Conservation (phyloP, 768 basidiomycete genomes). For the Hemileccinum rubropunctum region DNA sequence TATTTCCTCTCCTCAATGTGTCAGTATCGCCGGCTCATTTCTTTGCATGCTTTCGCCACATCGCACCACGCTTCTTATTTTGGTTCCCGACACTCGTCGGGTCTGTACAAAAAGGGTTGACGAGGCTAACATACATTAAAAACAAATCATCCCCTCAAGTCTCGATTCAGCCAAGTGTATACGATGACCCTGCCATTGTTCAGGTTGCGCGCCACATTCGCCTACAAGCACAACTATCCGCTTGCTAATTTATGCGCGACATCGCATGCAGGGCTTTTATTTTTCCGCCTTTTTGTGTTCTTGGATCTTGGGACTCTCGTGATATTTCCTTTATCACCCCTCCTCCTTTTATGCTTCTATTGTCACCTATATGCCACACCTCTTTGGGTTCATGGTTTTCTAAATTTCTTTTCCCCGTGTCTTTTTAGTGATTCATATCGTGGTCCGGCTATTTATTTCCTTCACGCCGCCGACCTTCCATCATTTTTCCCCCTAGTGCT, state of each 20-base stretch:
- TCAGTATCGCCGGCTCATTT: slow-evolving; percentile 40
- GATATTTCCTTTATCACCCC: slow-evolving; percentile 21
- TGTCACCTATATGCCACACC: slow-evolving; percentile 14
- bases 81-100: slow-evolving; percentile 30
- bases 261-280: slow-evolving; percentile 26
- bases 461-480: slow-evolving; percentile 8
- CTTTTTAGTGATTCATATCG: slow-evolving; percentile 26
- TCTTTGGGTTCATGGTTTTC: slow-evolving; percentile 21
- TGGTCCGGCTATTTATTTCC: slow-evolving; percentile 19
- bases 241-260: slow-evolving; percentile 34
- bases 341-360: slow-evolving; percentile 12
- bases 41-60: slow-evolving; percentile 41
- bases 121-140: slow-evolving; percentile 32
- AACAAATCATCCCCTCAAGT: slow-evolving; percentile 20
- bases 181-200: slow-evolving; percentile 22
- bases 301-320: slow-evolving; percentile 41
- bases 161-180: slow-evolving; percentile 34
- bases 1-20: slow-evolving; percentile 37
- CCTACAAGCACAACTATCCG: slow-evolving; percentile 19
- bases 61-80: slow-evolving; percentile 36
- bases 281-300: slow-evolving; percentile 34
- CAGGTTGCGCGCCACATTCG: slow-evolving; percentile 25
- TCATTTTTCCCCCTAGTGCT: neutral
- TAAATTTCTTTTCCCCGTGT: slow-evolving; percentile 24
- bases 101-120: slow-evolving; percentile 39